Evolutionary conservation across 208 protist species (phyloP), one percentile per base, ranked within the genome.

Genomic region (Willaertia magna): DNA sequence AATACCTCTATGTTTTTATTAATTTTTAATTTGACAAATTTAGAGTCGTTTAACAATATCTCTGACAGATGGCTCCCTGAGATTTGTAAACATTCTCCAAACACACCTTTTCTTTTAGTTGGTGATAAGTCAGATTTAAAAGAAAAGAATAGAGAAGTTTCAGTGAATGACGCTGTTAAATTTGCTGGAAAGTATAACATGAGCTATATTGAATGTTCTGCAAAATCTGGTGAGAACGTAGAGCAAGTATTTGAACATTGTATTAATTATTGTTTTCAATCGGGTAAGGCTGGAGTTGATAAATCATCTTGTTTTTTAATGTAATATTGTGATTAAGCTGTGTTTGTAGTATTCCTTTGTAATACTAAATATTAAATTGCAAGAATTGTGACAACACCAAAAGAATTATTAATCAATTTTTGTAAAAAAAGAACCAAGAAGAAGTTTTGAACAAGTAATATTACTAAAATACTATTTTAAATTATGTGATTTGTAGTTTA

Each of bases 1-100:
- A 85, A 91, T 83, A 95, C 93, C 0, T 91, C 95, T 85, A 91
- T 95, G 26, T 94, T 95, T 79, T 87, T 95, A 26, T 87, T 95
- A 42, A 94, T 90, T 87, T 95, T 95, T 88, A 91, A 89, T 20
- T 83, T 95, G 55, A 87, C 91, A 14, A 81, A 61, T 34, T 90
- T 87, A 44, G 51, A 89, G 20, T 94, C 92, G 49, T 93, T 91
- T 79, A 85, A 91, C 44, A 95, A 94, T 86, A 91, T 95, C 12
- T 43, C 39, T 26, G 43, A 22, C 4, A 39, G 43, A 26, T 83
- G 78, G 78, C 39, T 55, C 6, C 26, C 46, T 26, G 78, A 83
- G 55, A 30, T 83, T 18, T 43, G 4, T 11, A 49, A 40, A 42
- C 18, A 67, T 67, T n/a, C 9, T 34, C 18, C n/a, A 34, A n/a